Evolutionary conservation across 106 monocot species (phyloP), one percentile per base, ranked within the genome.

Genomic region (Xerophyta viscosa): DNA sequence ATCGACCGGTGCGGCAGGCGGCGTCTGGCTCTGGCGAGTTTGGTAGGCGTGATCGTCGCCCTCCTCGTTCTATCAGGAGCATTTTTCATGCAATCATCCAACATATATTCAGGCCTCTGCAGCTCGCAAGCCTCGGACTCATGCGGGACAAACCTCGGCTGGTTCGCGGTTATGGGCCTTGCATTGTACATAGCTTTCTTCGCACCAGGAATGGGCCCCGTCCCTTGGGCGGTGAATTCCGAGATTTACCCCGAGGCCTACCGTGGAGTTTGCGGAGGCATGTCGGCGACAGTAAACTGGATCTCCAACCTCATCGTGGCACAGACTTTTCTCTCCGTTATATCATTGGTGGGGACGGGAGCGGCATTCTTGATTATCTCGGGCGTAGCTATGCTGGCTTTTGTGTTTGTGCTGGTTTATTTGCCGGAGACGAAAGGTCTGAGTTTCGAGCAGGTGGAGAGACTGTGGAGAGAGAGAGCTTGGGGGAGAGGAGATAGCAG

Each of bases 271-370:
- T 90, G 98, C 19, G 82, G 89, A 0, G 90, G 90, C 45, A 98
- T 98, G 90, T 90, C 98, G 0, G 98, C 82, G 7, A 98, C 79
- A 4, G 82, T 98, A 18, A 98, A 98, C 64, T 98, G 98, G 98
- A 27, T 75, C 2, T 98, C 79, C 0, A 98, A 98, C 58, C 54
- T 98, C 48, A 77, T 90, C 4, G 86, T 98, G 9, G 85, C 98
- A 1, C 89, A 90, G 63, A 71, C 71, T 6, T 98, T 98, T 65
- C 74, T 98, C 20, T 82, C 86, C 0, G 39, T 86, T 1, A 77
- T 83, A 39, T 45, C 52, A 0, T 2, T 56, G 24, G 58, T 98
- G 0, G 90, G 98, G 27, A 82, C 90, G 4, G 67, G 70, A 7
- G 41, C 29, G 14, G 90, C 98, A 1, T 98, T 98, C 46, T 33